These are phyloP conservation scores for Takakia lepidozioides DNA, from an alignment of 225 moss, liverwort and hornwort genomes.

Conservation along the genomic window DNA sequence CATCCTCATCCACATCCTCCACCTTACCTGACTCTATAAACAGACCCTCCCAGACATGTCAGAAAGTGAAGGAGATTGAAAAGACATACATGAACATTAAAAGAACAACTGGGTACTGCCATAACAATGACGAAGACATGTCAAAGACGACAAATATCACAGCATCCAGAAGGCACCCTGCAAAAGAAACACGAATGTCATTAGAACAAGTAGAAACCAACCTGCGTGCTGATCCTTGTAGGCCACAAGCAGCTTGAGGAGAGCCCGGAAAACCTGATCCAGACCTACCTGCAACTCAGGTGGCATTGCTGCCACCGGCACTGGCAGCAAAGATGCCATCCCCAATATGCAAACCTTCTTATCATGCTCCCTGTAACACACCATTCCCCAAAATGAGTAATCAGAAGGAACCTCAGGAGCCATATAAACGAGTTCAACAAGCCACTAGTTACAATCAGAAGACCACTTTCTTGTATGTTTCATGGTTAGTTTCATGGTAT, in stretches of 20 bases:
- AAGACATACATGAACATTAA: too few relatives aligned
- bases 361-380: slow-evolving; percentile 75
- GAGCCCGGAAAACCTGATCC: slow-evolving; percentile 88
- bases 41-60: too few relatives aligned
- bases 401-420: too few relatives aligned
- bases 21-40: slow-evolving; percentile 72
- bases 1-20: slow-evolving; percentile 68
- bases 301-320: slow-evolving; percentile 71
- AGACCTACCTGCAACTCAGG: slow-evolving; percentile 77
- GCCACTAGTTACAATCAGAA: too few relatives aligned
- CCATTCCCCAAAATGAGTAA: too few relatives aligned
- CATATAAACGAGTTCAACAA: too few relatives aligned
- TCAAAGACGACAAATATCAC: too few relatives aligned
- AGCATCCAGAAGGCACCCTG: background rate
- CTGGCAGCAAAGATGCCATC: slow-evolving; percentile 66
- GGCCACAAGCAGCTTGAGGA: slow-evolving; percentile 76
- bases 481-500: too few relatives aligned
- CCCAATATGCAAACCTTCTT: slow-evolving; percentile 95
- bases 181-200: background rate
- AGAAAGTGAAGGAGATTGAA: too few relatives aligned
- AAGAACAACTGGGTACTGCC: too few relatives aligned
- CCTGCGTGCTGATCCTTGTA: slow-evolving; percentile 93
- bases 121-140: too few relatives aligned
- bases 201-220: slow-evolving; percentile 8
- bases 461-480: too few relatives aligned